Percentiles rank a stretch among this genome's conserved stretches.
Conservation (phyloP, 2,329 filamentous ascomycete species). For the Torrubiella hemipterigena region DNA sequence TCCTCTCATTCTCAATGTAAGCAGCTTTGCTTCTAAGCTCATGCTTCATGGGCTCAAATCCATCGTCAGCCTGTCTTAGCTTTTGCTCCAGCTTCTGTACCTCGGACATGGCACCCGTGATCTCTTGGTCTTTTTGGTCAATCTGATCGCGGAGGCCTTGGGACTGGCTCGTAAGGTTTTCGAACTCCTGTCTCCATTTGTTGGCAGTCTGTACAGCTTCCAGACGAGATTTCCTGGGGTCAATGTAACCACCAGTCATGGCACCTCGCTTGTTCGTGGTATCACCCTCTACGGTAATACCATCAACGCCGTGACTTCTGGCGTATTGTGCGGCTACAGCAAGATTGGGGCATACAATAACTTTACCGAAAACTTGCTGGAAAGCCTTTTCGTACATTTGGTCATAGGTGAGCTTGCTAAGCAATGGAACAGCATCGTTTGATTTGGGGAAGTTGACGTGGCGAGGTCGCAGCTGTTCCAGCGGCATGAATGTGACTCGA, state of each 20-base stretch:
- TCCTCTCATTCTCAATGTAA: constrained; percentile 60
- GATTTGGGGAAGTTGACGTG: constrained; percentile 69
- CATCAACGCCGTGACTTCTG: constrained; percentile 79
- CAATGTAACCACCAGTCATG: constrained; percentile 88
- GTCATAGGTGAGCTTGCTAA: constrained; percentile 77
- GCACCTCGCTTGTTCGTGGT: constrained; percentile 91
- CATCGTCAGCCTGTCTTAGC: constrained; percentile 64
- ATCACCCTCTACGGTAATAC: constrained; percentile 90
- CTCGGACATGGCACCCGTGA: constrained; percentile 76
- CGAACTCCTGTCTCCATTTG: constrained; percentile 63
- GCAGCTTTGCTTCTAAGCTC: constrained; percentile 67
- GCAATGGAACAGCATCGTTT: constrained; percentile 75
- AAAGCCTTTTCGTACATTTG: constrained; percentile 71
- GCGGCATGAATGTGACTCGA: constrained; percentile 86
- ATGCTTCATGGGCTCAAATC: constrained; percentile 67
- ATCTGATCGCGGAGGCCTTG: constrained; percentile 57
- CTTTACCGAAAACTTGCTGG: constrained; percentile 89
- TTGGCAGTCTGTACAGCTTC: constrained; percentile 67
- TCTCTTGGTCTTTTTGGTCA: constrained; percentile 73
- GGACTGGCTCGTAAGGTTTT: constrained; percentile 51
- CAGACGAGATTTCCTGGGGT: constrained; percentile 75
- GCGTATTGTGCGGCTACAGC: constrained; percentile 83
- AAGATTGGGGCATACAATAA: constrained; percentile 85
- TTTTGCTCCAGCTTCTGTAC: constrained; percentile 73
- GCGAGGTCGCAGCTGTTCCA: constrained; percentile 66